These are phyloP conservation scores for Blastomyces emzantsi DNA, from an alignment of 2,329 filamentous ascomycete species.

Conservation along the genomic window DNA sequence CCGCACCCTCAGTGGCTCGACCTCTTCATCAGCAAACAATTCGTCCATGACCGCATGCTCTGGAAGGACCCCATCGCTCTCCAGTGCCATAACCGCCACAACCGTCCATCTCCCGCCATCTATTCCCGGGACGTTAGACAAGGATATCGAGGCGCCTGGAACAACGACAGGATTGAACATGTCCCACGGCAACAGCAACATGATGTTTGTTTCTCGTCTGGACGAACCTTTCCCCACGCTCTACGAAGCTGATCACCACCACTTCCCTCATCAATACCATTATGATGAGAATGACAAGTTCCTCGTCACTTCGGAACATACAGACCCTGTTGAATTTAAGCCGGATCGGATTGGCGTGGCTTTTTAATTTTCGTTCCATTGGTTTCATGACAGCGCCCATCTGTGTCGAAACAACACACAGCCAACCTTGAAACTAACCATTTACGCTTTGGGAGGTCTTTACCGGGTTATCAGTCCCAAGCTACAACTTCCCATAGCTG, in stretches of 20 bases:
- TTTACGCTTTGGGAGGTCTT: not conserved
- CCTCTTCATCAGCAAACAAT: slow-evolving; percentile 25
- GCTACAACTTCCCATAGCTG: not conserved
- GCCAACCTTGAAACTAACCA: not conserved
- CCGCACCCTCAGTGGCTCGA: slow-evolving; percentile 31
- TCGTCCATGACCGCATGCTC: slow-evolving; percentile 19
- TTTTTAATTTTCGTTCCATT: slow-evolving; percentile 18
- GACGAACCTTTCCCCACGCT: slow-evolving; percentile 20
- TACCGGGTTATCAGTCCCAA: not conserved
- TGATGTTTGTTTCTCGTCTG: slow-evolving; percentile 10
- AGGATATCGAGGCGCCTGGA: slow-evolving; percentile 16
- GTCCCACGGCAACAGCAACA: slow-evolving; percentile 9
- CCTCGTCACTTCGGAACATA: not conserved
- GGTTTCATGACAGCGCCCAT: not conserved
- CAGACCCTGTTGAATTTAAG: slow-evolving; percentile 4
- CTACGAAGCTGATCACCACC: slow-evolving; percentile 21
- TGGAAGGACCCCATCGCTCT: slow-evolving; percentile 23
- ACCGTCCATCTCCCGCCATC: slow-evolving; percentile 15
- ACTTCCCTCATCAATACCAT: not conserved
- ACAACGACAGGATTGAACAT: slow-evolving; percentile 7
- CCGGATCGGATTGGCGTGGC: slow-evolving; percentile 24
- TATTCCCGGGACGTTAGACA: slow-evolving; percentile 15
- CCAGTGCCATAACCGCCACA: slow-evolving; percentile 21
- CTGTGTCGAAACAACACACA: not conserved
- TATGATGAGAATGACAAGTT: not conserved